Evolutionary conservation across 1,284 basidiomycete genomes (phyloP), one percentile per base, ranked within the genome.

Genomic region (Microbotryum lychnidis-dioicae): DNA sequence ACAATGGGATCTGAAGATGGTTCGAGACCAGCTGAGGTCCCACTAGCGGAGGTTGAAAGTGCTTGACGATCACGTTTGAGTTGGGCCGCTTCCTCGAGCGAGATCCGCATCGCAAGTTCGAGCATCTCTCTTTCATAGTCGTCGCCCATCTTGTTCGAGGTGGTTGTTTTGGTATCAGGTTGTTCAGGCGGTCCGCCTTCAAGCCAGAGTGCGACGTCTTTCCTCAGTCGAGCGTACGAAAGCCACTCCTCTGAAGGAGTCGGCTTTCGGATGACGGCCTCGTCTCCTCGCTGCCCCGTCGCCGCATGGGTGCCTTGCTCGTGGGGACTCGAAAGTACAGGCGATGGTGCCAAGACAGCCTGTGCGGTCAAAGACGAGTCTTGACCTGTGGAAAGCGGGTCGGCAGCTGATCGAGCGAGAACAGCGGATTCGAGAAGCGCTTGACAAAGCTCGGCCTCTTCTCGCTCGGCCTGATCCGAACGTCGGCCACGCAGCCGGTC

Each of bases 61-160:
- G 20, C 45, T 31, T 33, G 50, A 57, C 57, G 23, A 50, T 6
- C 53, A 44, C 50, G 20, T n/a, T 48, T n/a, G 58, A 29, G 42
- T 54, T 61, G 9, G 37, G 21, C 25, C 65, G 14, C 66, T 49
- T 68, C 66, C 37, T 66, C 66, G 31, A 63, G 50, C 29, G 57
- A 60, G 31, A 65, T 57, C 47, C 64, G 50, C 23, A 68, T 68
- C 18, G 66, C 66, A 10, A 59, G 47, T 31, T 62, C 61, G 10
- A 68, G 54, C 59, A 66, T 62, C 48, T 65, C 64, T 56, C 59
- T 57, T 59, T 68, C 66, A 29, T 45, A 27, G 9, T 31, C 44
- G 29, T 66, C 64, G 10, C 66, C 64, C 33, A 58, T 42, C 37
- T 42, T 42, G 44, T 27, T 62, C 61, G 10, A 64, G 54, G 55